Base-by-base conservation (phyloP, 352 stramenopile species). In the Halophytophthora batemanensis region DNA sequence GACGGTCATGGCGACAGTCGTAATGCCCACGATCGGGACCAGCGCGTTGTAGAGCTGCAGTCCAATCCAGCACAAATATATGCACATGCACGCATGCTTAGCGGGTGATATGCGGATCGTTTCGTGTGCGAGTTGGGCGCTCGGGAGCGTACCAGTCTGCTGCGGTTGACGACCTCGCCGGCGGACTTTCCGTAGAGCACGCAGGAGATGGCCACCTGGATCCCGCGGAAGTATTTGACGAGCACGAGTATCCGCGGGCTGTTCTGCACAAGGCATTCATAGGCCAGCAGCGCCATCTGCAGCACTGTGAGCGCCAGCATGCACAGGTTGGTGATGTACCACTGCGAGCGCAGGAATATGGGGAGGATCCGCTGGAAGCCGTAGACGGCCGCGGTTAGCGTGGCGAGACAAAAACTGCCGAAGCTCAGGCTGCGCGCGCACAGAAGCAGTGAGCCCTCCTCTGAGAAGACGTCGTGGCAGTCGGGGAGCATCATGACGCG, bases 131-230 rank as follows among this genome's bases (percentile, higher is more conserved):
- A 21, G 14, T 47, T 3, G 8, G 5, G 37, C 23, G 5, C 4
- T 8, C 17, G 4, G 18, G 17, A 29, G 53, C 53, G 17, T 52
- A 79, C 69, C 59, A 75, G 38, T 37, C 59, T 59, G 15, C 46
- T 61, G 33, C 71, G 68, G 25, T 76, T 79, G 18, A 77, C 69
- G 46, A 86, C 66, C 43, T 86, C 76, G 25, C 78, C 83, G 14
- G 79, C 79, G 17, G 84, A 67, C 38, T 78, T 80, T 12, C 79
- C 79, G 45, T 87, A 90, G 6, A 90, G 50, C 53, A 86, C 57
- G 35, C 79, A 90, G 28, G 79, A 86, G 11, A 83, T 72, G 10
- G 74, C 72, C 45, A 90, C 66, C 48, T 90, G 79, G 29, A 90
- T 39, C 19, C 71, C 78, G 22, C 74, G 79, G 37, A 77, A 85